Evolutionary conservation across 108 stramenopile species (phyloP).

Genomic region (Cyclotella atomus): DNA sequence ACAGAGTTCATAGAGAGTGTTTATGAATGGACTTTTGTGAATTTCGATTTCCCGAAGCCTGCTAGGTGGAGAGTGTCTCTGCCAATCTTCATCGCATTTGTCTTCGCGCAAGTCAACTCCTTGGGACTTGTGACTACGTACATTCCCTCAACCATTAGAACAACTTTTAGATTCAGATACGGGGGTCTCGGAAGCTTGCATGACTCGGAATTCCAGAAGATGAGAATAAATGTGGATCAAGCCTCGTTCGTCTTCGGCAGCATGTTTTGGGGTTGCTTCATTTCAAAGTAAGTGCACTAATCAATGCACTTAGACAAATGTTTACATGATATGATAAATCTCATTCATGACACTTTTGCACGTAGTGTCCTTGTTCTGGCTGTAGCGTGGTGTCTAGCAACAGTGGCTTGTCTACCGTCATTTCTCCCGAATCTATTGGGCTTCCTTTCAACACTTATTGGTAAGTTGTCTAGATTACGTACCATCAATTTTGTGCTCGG

Average conservation of each 20-base stretch:
- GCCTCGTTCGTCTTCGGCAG: slow-evolving; percentile 14
- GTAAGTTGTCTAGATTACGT: neutral
- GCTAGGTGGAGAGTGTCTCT: slow-evolving; percentile 15
- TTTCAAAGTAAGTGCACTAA: slow-evolving; percentile 11
- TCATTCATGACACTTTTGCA: no score
- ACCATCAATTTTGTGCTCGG: neutral
- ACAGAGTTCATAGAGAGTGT: neutral
- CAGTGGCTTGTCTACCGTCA: neutral
- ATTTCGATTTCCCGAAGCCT: neutral
- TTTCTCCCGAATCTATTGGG: slow-evolving; percentile 1
- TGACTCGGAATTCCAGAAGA: slow-evolving; percentile 22
- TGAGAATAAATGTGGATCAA: slow-evolving; percentile 9
- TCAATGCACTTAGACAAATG: no score
- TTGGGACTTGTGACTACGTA: slow-evolving; percentile 9
- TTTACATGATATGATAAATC: slow-evolving; percentile 1
- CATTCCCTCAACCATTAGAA: slow-evolving; percentile 19
- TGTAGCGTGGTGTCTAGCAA: neutral
- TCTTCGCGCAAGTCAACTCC: slow-evolving; percentile 20
- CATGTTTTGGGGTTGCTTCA: slow-evolving; percentile 40
- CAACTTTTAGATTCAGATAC: slow-evolving; percentile 13
- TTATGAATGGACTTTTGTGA: neutral
- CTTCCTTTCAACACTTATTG: slow-evolving; percentile 13
- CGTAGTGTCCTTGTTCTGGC: slow-evolving; percentile 6
- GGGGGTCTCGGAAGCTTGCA: slow-evolving; percentile 22
- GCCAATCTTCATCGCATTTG: slow-evolving; percentile 9